Evolutionary conservation across 331 rosid species (phyloP).

Genomic region (Pyracantha coccinea): DNA sequence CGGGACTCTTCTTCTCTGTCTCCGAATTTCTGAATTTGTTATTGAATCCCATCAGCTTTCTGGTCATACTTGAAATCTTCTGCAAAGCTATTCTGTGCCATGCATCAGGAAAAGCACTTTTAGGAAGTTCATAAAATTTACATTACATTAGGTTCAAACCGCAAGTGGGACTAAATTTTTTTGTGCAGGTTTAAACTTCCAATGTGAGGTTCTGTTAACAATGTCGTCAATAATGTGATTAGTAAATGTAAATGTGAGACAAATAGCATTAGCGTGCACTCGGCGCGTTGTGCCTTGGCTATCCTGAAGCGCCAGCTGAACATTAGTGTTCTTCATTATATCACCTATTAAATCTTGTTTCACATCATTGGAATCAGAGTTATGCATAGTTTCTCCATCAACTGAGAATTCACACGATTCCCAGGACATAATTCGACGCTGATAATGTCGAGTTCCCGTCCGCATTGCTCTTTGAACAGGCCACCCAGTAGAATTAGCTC

Average conservation of each 20-base stretch:
- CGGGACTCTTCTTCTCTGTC: background rate
- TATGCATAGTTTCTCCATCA: constrained; percentile 2
- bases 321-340: background rate
- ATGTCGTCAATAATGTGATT: background rate
- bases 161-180: too few relatives aligned
- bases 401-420: constrained; percentile 2
- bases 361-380: background rate
- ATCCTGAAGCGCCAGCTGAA: background rate
- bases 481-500: constrained; percentile 1
- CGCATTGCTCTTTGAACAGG: constrained; percentile 14
- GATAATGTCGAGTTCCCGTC: constrained; percentile 5
- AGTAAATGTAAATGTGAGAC: background rate
- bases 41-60: background rate
- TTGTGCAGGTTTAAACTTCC: too few relatives aligned
- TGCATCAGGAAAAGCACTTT: background rate
- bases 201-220: too few relatives aligned
- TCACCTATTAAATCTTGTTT: background rate
- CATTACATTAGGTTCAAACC: too few relatives aligned
- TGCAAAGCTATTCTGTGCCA: background rate
- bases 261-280: background rate
- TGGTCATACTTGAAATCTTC: background rate
- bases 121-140: background rate
- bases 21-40: background rate
- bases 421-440: constrained; percentile 13
- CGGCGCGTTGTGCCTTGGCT: background rate